These are phyloP conservation scores for Xylaria sp. DNA, from an alignment of 2,329 filamentous ascomycete genomes.

Conservation along the genomic window DNA sequence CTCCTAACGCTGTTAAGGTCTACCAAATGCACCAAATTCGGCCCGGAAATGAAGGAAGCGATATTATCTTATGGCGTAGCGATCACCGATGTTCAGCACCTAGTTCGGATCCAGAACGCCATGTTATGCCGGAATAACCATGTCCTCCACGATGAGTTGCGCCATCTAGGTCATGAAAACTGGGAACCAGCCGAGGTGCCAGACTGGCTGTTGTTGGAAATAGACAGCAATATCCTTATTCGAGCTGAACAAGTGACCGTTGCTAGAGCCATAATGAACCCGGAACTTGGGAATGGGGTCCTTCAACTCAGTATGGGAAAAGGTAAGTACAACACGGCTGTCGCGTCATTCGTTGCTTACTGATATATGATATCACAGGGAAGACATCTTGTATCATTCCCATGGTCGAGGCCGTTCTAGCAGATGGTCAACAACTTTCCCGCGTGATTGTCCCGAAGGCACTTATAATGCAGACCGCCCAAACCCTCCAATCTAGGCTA, in stretches of 20 bases:
- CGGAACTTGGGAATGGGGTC: conserved; percentile 62
- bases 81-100: conserved; percentile 52
- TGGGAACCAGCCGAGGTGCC: conserved; percentile 59
- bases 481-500: conserved; percentile 59
- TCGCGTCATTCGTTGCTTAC: neutral
- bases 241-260: conserved; percentile 67
- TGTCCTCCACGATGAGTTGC: conserved; percentile 49
- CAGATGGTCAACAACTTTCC: conserved; percentile 52
- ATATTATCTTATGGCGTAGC: conserved; percentile 52
- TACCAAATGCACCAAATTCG: conserved; percentile 37
- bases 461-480: conserved; percentile 62
- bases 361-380: conserved; percentile 45
- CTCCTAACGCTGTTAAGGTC: conserved; percentile 55
- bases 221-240: conserved; percentile 69
- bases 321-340: conserved; percentile 26
- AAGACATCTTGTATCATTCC: conserved; percentile 66
- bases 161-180: conserved; percentile 58
- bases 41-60: conserved; percentile 44
- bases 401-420: conserved; percentile 54
- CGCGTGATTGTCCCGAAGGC: conserved; percentile 64
- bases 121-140: conserved; percentile 34
- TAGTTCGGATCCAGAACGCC: conserved; percentile 48
- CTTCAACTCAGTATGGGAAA: conserved; percentile 73
- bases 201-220: conserved; percentile 71
- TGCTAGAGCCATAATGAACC: conserved; percentile 63